These are phyloP conservation scores for Amanita pseudoporphyria DNA, from an alignment of 768 basidiomycete species.

Conservation along the genomic window DNA sequence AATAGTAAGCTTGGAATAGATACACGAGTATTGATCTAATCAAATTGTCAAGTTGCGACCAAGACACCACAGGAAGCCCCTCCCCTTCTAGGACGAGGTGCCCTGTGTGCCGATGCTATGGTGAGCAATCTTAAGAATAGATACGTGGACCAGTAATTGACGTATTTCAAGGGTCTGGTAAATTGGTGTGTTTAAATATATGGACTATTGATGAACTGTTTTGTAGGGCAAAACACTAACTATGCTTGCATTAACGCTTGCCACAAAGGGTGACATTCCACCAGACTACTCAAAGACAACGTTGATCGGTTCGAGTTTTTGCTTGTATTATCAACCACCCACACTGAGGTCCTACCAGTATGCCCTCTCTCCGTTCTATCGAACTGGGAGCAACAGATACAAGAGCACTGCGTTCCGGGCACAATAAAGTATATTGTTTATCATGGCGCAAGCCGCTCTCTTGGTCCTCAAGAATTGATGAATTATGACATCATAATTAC, in stretches of 20 bases:
- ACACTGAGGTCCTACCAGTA: conserved; percentile 31
- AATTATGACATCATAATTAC: conserved; percentile 75
- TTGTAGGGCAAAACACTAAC: conserved; percentile 82
- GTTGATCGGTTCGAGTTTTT: conserved; percentile 53
- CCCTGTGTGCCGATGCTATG: conserved; percentile 87
- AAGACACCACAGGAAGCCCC: conserved; percentile 59
- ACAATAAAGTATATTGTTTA: conserved; percentile 51
- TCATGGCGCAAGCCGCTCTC: conserved; percentile 57
- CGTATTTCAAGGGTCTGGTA: conserved; percentile 31
- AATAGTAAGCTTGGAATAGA: conserved; percentile 39
- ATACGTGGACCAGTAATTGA: neutral
- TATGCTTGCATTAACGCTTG: conserved; percentile 72
- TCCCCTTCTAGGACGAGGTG: conserved; percentile 74
- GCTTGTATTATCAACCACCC: neutral
- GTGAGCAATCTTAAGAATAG: conserved; percentile 21
- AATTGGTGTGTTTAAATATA: conserved; percentile 3
- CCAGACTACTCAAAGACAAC: conserved; percentile 54
- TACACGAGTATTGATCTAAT: neutral
- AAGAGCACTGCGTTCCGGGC: conserved; percentile 56
- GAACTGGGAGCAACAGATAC: conserved; percentile 82
- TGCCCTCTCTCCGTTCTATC: conserved; percentile 77
- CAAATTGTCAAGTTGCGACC: conserved; percentile 51
- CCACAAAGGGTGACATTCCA: conserved; percentile 60
- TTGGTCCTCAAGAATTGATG: conserved; percentile 49
- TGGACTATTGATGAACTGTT: conserved; percentile 1